These are phyloP conservation scores for Naganishia vishniacii DNA, from an alignment of 768 basidiomycete genomes.

Conservation along the genomic window DNA sequence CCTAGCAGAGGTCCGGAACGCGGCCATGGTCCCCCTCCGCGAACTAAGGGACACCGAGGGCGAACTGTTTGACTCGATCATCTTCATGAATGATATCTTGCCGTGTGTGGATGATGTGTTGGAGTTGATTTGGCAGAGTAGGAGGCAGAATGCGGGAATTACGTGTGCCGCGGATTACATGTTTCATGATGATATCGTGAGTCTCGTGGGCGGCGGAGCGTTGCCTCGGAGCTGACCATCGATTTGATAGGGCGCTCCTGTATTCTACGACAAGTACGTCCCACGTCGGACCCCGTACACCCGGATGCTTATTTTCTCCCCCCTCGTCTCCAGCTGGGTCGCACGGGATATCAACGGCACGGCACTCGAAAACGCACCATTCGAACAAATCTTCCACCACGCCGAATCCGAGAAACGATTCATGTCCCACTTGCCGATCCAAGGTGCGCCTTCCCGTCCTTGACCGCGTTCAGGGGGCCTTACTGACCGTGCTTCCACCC, in stretches of 20 bases:
- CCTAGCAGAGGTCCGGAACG: conserved; percentile 98
- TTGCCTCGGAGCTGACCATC: neutral
- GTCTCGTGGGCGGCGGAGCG: conserved; percentile 38
- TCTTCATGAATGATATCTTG: conserved; percentile 99
- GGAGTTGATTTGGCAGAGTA: conserved; percentile 93
- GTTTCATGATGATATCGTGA: conserved; percentile 89
- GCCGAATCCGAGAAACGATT: conserved; percentile 68
- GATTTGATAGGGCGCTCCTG: conserved; percentile 62
- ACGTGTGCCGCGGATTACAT: conserved; percentile 99
- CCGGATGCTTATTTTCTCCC: no score
- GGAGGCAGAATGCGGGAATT: conserved; percentile 90
- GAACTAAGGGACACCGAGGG: conserved; percentile 85
- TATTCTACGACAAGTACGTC: conserved; percentile 64
- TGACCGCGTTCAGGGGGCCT: no score
- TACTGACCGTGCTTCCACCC: neutral
- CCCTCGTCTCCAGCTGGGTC: conserved; percentile 71
- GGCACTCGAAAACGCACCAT: conserved; percentile 94
- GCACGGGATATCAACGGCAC: conserved; percentile 98
- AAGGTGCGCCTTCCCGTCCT: conserved; percentile 49
- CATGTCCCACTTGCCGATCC: conserved; percentile 84
- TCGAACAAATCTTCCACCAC: conserved; percentile 89
- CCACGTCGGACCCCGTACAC: neutral
- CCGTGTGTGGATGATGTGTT: conserved; percentile 96
- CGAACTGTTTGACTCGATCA: conserved; percentile 90
- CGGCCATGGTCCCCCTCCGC: conserved; percentile 89